Base-by-base conservation (phyloP, 257 asterid genomes). In the Penstemon barbatus region DNA sequence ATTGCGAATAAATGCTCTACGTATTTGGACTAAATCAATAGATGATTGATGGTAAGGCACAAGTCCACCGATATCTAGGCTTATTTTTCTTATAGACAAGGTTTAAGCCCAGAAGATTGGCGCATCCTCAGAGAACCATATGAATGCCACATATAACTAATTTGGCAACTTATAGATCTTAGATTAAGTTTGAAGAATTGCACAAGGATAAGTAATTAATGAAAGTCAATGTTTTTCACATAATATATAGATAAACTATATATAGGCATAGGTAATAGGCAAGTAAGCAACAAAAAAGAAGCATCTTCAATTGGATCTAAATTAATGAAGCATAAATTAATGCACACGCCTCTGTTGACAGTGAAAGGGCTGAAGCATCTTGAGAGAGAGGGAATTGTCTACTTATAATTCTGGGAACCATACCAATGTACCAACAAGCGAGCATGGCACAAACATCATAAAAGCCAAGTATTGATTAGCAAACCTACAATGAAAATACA, bases 391-490 rank as follows among this genome's bases (percentile, higher is more conserved):
- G 86, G 76, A 91, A 84, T 60, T 61, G 79, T 74, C 86, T 82
- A 87, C 87, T 82, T 66, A 81, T 53, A 77, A 83, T 46, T 78
- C 87, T 84, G 46, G 99, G 99, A 69, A n/a, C n/a, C n/a, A n/a
- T n/a, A 81, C 72, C 83, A 94, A 78, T 74, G 91, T 77, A 65
- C 99, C 99, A 79, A 72, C 83, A 68, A 91, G 78, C 71, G 97
- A 94, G 83, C 95, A 81, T 46, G 99, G 99, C 67, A 91, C 79
- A 75, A 85, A 94, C 97, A 91, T 88, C 64, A 86, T 64, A 71
- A 85, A 94, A 50, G 97, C 99, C 87, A 86, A 80, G 72, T 65
- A 81, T 50, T 95, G 90, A 78, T 81, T 87, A 40, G 91, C 87
- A 78, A 83, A 93, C 99, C 99, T 93, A 74, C 75, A 77, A 65